Percentiles rank a stretch among this genome's conserved stretches.
Conservation (phyloP, 176 grass and related monocot species). For the Urochloa ruziziensis region DNA sequence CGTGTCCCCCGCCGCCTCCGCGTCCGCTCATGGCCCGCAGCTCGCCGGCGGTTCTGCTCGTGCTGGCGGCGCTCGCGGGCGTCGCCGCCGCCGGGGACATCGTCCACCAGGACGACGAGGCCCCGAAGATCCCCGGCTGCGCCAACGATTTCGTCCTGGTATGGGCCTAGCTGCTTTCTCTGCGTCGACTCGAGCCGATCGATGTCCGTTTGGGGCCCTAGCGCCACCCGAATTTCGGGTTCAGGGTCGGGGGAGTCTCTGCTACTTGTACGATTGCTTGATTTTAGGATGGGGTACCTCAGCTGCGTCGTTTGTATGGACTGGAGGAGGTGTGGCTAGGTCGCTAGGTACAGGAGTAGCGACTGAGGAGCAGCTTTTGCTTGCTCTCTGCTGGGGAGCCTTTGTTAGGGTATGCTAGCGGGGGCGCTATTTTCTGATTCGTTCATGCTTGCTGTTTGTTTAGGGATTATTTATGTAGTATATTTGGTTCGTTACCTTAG, state of each 20-base stretch:
- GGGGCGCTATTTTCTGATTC: not conserved
- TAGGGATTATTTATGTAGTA: not conserved
- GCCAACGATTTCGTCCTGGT: slow-evolving; percentile 92
- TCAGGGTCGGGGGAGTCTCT: no score
- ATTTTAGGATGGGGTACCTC: no score
- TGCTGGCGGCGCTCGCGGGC: slow-evolving; percentile 39
- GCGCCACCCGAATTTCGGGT: not conserved
- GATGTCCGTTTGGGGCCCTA: not conserved
- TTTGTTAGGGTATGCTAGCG: no score
- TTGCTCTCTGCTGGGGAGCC: no score
- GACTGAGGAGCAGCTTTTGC: no score
- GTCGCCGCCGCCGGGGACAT: slow-evolving; percentile 73
- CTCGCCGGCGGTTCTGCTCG: slow-evolving; percentile 28
- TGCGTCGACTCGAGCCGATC: not conserved
- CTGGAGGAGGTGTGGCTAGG: no score
- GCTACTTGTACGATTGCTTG: no score
- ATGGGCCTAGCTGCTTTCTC: not conserved
- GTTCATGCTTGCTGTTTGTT: not conserved
- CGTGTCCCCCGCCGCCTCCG: no score
- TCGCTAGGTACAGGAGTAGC: no score
- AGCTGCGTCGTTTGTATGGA: no score
- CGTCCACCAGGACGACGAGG: slow-evolving; percentile 78
- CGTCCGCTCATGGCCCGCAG: slow-evolving; percentile 18
- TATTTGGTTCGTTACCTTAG: not conserved
- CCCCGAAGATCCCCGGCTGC: slow-evolving; percentile 90